phyloP scores from a whole-genome alignment of 2,329 filamentous ascomycete genomes.

The Paecilomyces formosus region DNA sequence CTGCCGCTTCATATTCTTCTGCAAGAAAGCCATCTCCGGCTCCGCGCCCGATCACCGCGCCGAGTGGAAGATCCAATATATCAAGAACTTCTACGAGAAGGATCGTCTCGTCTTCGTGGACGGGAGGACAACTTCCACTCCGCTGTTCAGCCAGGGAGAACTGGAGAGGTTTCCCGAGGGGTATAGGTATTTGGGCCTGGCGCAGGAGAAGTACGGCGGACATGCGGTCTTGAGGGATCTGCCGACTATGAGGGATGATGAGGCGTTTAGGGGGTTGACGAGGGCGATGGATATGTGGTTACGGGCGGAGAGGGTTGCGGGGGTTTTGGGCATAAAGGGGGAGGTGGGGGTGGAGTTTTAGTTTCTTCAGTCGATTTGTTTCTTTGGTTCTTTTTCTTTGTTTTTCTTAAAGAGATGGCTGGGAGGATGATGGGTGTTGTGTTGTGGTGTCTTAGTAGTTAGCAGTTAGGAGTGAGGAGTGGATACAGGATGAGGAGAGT shows the following conservation, averaged over 20 bases:
- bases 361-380: neutral
- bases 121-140: conserved; percentile 20
- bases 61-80: conserved; percentile 1
- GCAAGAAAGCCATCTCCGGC: conserved; percentile 19
- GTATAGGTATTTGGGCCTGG: conserved; percentile 42
- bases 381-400: neutral
- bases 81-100: conserved; percentile 1
- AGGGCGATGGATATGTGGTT: conserved; percentile 38
- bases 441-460: neutral
- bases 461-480: too few species aligned
- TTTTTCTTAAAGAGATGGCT: neutral
- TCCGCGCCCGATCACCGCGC: conserved; percentile 31
- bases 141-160: conserved; percentile 30
- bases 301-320: conserved; percentile 17
- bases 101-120: conserved; percentile 42
- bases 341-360: neutral
- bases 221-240: conserved; percentile 37
- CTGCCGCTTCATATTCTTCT: conserved; percentile 47
- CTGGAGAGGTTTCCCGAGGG: conserved; percentile 37
- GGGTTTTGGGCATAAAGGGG: neutral
- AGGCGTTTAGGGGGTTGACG: conserved; percentile 36
- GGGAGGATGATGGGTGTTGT: neutral
- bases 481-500: too few species aligned
- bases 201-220: conserved; percentile 37
- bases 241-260: conserved; percentile 20